These are phyloP conservation scores for Coffea humblotiana DNA, from an alignment of 305 asterid genomes.

Conservation along the genomic window DNA sequence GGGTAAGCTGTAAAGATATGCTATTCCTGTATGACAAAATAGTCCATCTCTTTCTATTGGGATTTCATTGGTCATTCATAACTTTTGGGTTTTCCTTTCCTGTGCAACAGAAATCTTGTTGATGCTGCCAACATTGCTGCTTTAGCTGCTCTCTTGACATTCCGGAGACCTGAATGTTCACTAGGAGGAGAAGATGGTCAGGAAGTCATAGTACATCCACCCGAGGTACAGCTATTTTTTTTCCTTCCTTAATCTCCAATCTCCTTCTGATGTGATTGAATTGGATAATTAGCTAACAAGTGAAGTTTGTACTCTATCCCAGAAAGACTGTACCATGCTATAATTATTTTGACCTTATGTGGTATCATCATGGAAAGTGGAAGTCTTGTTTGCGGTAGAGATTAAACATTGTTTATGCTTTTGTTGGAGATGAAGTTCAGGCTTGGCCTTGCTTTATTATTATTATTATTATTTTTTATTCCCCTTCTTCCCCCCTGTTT, in stretches of 20 bases:
- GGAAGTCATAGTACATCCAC: conserved; percentile 75
- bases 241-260: conserved; percentile 26
- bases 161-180: conserved; percentile 88
- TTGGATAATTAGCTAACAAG: no score
- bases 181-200: conserved; percentile 85
- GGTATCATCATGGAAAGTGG: background rate
- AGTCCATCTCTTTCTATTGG: conserved; percentile 8
- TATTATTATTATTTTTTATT: no score
- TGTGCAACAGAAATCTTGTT: conserved; percentile 68
- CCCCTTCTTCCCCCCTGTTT: no score
- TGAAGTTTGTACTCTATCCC: background rate
- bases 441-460: background rate
- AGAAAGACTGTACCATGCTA: background rate
- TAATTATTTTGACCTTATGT: background rate
- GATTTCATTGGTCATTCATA: conserved; percentile 1
- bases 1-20: conserved; percentile 54
- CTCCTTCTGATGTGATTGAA: conserved; percentile 3
- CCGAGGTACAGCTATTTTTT: conserved; percentile 50
- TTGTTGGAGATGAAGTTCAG: background rate
- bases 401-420: background rate
- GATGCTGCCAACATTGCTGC: conserved; percentile 98
- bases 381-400: background rate
- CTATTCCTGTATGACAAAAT: conserved; percentile 14
- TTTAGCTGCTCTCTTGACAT: conserved; percentile 83
- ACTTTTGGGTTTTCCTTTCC: conserved; percentile 14